These are phyloP conservation scores for Ramalina intermedia DNA, from an alignment of 495 filamentous ascomycete genomes.

Conservation along the genomic window DNA sequence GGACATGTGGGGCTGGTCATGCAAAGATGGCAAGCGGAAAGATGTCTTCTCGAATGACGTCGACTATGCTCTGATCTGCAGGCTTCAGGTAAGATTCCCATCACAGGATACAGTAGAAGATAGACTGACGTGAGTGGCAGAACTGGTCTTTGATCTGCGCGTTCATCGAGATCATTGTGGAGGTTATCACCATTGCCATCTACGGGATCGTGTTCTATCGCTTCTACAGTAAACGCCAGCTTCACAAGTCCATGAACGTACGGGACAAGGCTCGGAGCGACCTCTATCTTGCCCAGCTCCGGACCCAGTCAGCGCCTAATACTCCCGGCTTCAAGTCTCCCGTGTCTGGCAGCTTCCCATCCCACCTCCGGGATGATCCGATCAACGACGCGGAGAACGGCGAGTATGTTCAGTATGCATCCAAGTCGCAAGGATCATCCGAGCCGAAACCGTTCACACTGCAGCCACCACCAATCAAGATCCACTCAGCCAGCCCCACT, in stretches of 20 bases:
- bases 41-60: slow-evolving; percentile 62
- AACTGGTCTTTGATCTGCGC: slow-evolving; percentile 94
- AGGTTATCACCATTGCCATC: slow-evolving; percentile 77
- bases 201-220: slow-evolving; percentile 94
- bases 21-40: slow-evolving; percentile 69
- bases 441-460: slow-evolving; percentile 61
- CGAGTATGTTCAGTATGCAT: slow-evolving; percentile 34
- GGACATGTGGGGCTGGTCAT: slow-evolving; percentile 96
- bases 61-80: slow-evolving; percentile 85
- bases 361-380: slow-evolving; percentile 26
- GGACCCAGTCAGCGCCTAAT: slow-evolving; percentile 83
- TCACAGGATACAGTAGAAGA: background rate
- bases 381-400: slow-evolving; percentile 46
- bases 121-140: slow-evolving; percentile 31
- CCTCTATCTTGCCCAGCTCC: slow-evolving; percentile 89
- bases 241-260: slow-evolving; percentile 89
- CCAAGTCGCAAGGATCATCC: slow-evolving; percentile 21
- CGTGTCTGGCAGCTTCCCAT: slow-evolving; percentile 29
- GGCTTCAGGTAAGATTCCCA: slow-evolving; percentile 56
- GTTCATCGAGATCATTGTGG: slow-evolving; percentile 91
- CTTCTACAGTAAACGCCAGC: slow-evolving; percentile 84
- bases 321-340: slow-evolving; percentile 67
- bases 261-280: slow-evolving; percentile 88
- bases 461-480: slow-evolving; percentile 64
- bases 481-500: slow-evolving; percentile 63